These are phyloP conservation scores for Clohesyomyces aquaticus DNA, from an alignment of 495 filamentous ascomycete genomes.

Conservation along the genomic window DNA sequence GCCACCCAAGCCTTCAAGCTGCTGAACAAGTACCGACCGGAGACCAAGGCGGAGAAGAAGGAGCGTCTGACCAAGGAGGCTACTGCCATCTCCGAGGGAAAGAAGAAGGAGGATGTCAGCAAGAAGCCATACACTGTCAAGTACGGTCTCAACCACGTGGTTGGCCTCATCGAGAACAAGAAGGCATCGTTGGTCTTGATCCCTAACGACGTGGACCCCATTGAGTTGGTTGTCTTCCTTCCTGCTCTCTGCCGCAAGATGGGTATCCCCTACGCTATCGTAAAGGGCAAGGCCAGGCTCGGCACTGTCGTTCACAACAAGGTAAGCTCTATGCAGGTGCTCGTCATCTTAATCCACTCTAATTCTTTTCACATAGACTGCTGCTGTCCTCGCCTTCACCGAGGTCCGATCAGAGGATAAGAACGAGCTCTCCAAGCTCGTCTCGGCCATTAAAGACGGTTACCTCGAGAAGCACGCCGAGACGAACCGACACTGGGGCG, in stretches of 20 bases:
- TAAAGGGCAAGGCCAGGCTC: constrained; percentile 99
- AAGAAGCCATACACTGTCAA: constrained; percentile 99
- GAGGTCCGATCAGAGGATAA: constrained; percentile 98
- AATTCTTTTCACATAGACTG: constrained; percentile 63
- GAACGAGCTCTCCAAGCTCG: constrained; percentile 92
- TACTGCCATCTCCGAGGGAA: constrained; percentile 92
- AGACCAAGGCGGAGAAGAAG: constrained; percentile 99
- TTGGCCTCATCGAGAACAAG: constrained; percentile 99
- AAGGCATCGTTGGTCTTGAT: constrained; percentile 98
- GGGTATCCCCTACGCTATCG: constrained; percentile 99
- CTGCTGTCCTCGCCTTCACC: constrained; percentile 92
- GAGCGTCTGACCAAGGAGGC: constrained; percentile 98
- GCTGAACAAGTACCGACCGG: constrained; percentile 98
- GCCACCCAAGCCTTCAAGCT: constrained; percentile 97
- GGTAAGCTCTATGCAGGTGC: constrained; percentile 53
- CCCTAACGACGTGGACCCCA: constrained; percentile 99
- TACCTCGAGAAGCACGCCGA: constrained; percentile 97
- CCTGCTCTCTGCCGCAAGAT: constrained; percentile 99
- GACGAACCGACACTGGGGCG: constrained; percentile 92
- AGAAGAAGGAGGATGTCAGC: constrained; percentile 99
- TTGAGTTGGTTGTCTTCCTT: constrained; percentile 99
- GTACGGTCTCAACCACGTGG: constrained; percentile 99
- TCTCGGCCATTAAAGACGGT: constrained; percentile 96
- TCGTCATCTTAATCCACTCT: background rate
- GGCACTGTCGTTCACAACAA: constrained; percentile 99